Evolutionary conservation across 1,284 basidiomycete species (phyloP).

Genomic region (Peniophora sp.): DNA sequence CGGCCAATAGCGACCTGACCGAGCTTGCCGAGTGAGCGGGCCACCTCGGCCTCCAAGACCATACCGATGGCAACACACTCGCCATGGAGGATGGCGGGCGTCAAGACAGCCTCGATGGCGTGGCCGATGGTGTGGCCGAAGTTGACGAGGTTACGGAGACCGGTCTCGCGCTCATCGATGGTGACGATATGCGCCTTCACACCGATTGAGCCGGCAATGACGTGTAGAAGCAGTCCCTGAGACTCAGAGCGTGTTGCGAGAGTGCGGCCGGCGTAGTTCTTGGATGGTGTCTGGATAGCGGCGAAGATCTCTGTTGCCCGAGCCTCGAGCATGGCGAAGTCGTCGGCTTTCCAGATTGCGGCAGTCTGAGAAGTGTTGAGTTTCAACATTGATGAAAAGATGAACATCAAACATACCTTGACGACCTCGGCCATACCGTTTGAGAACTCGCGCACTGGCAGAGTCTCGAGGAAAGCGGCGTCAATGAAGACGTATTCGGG

Average conservation of each 20-base stretch:
- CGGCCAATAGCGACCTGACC: constrained; percentile 87
- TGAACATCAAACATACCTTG: constrained; percentile 52
- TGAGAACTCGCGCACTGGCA: constrained; percentile 89
- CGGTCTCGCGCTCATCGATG: constrained; percentile 89
- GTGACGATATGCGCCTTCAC: constrained; percentile 96
- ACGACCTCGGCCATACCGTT: constrained; percentile 99
- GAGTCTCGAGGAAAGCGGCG: constrained; percentile 89
- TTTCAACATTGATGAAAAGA: constrained; percentile 3
- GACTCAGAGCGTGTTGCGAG: constrained; percentile 64
- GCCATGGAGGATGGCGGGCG: constrained; percentile 86
- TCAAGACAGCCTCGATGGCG: constrained; percentile 90
- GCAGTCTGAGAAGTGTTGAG: constrained; percentile 62
- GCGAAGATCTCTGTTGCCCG: constrained; percentile 77
- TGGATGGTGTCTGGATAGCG: constrained; percentile 72
- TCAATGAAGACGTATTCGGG: constrained; percentile 98
- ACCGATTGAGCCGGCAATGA: constrained; percentile 82
- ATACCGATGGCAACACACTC: constrained; percentile 92
- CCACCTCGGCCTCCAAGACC: constrained; percentile 89
- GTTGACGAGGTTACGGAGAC: constrained; percentile 93
- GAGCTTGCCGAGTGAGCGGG: constrained; percentile 80
- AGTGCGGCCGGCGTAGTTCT: constrained; percentile 52
- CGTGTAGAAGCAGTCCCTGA: constrained; percentile 67
- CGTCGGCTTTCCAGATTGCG: constrained; percentile 88
- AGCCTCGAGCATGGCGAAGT: constrained; percentile 83
- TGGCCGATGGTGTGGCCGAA: constrained; percentile 96